Evolutionary conservation across 306 rosid genomes (phyloP), one percentile per base, ranked within the genome.

Genomic region (Dryas drummondii): DNA sequence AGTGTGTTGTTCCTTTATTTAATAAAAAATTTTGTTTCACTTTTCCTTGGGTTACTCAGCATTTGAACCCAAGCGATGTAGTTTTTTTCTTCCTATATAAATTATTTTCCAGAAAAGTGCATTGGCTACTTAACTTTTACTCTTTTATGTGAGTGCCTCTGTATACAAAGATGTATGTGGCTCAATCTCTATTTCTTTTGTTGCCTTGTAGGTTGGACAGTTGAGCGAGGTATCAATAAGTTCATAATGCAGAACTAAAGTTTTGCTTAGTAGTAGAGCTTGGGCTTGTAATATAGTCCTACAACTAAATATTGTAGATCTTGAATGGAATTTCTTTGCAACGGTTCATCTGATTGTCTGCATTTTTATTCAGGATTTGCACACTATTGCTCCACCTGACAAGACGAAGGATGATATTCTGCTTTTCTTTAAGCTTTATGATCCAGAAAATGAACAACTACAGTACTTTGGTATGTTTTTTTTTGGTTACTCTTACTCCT

Each of bases 361-460:
- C 37, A 32, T 32, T 32, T 32, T 32, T 32, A 32, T 32, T 32
- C 3, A 32, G 37, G 37, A 16, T 32, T 74, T 74, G 54, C 80
- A 62, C 49, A 88, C 90, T 78, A 75, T 91, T 70, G 79, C 90
- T 80, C 93, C 93, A 16, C 91, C 90, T 69, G 91, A 83, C 48
- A 89, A 86, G 86, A 89, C 96, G 27, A 86, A 86, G 84, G 96
- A 89, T 70, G 97, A 89, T 74, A 91, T 89, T 66, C 85, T 91
- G 37, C 92, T 91, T 58, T 91, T 91, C 84, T 91, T 91, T 87
- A 91, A 91, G 87, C 85, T 91, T 70, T 91, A 91, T 68, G 96
- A 91, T 77, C 91, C 93, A 72, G 96, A 88, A 55, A 91, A 91
- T 78, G 90, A 86, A 84, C 93, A 86, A 81, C 86, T 91, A 70